Conservation (phyloP, 345 rosid genomes). For the Brassica carinata region DNA sequence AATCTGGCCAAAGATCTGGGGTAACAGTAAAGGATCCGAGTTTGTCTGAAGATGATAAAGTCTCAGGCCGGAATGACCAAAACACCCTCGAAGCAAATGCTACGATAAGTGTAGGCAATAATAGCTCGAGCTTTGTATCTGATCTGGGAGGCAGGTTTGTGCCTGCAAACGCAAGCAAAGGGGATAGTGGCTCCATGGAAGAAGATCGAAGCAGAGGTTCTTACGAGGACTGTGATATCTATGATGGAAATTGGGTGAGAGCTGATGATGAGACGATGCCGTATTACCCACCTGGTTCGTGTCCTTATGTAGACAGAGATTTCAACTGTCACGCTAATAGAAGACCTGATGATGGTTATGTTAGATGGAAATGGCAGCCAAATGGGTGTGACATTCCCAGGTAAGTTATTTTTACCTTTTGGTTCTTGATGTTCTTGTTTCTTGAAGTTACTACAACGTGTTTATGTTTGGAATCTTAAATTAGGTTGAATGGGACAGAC, state of each 20-base stretch:
- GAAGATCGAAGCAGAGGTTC: slow-evolving; percentile 31
- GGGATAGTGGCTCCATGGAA: background rate
- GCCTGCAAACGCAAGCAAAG: slow-evolving; percentile 24
- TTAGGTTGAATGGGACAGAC: slow-evolving; percentile 76
- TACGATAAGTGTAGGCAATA: slow-evolving; percentile 11
- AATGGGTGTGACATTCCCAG: slow-evolving; percentile 56
- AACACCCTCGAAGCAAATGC: slow-evolving; percentile 33
- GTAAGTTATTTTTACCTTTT: background rate
- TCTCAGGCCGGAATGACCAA: slow-evolving; percentile 7
- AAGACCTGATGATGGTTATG: slow-evolving; percentile 72
- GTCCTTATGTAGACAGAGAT: slow-evolving; percentile 77
- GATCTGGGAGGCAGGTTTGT: slow-evolving; percentile 29
- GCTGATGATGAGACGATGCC: slow-evolving; percentile 62
- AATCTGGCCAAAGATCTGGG: slow-evolving; percentile 33
- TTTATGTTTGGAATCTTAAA: slow-evolving; percentile 17
- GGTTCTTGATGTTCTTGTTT: slow-evolving; percentile 12
- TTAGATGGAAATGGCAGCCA: slow-evolving; percentile 89
- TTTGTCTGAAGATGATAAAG: slow-evolving; percentile 5
- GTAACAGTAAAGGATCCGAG: slow-evolving; percentile 17
- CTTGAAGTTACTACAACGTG: slow-evolving; percentile 1
- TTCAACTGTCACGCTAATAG: slow-evolving; percentile 71
- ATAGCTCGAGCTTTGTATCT: slow-evolving; percentile 36
- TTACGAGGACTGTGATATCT: slow-evolving; percentile 57
- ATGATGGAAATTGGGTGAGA: slow-evolving; percentile 81
- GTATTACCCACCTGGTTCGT: slow-evolving; percentile 71